Conservation (phyloP, 495 filamentous ascomycete species). For the Penicillium coprophilum region DNA sequence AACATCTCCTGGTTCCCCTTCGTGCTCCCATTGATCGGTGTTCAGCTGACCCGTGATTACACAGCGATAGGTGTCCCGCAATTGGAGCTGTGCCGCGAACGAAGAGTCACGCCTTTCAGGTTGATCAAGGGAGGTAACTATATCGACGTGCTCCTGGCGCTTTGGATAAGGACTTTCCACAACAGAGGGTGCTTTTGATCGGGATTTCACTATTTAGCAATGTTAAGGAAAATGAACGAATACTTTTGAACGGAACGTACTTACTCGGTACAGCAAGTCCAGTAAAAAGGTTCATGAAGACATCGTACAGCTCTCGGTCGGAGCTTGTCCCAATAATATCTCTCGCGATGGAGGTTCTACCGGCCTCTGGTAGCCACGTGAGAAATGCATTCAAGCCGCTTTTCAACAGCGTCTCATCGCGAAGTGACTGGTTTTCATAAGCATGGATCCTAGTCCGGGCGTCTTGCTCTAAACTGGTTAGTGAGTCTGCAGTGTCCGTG, state of each 20-base stretch:
- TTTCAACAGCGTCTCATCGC: background rate
- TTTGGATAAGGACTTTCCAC: background rate
- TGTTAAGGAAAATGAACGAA: background rate
- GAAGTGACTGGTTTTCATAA: background rate
- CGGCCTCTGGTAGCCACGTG: background rate
- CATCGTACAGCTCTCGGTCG: background rate
- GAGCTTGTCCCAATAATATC: background rate
- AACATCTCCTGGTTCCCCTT: slow-evolving; percentile 1
- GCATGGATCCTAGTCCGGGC: background rate
- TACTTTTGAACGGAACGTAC: background rate
- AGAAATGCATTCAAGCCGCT: slow-evolving; percentile 1
- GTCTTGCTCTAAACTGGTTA: background rate
- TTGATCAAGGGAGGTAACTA: background rate
- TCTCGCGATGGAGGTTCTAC: background rate
- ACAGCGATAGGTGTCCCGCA: slow-evolving; percentile 1
- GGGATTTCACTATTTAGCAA: slow-evolving; percentile 2
- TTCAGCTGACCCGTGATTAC: slow-evolving; percentile 1
- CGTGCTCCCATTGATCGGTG: background rate
- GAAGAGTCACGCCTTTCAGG: background rate
- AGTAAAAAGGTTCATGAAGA: background rate
- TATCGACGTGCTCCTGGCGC: background rate
- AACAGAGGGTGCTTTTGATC: background rate
- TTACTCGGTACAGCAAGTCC: background rate
- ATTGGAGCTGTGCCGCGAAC: background rate
- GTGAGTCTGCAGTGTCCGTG: slow-evolving; percentile 3